phyloP scores from a whole-genome alignment of 192 early-diverging fungal species.

The Rhizoclosmatium globosum region DNA sequence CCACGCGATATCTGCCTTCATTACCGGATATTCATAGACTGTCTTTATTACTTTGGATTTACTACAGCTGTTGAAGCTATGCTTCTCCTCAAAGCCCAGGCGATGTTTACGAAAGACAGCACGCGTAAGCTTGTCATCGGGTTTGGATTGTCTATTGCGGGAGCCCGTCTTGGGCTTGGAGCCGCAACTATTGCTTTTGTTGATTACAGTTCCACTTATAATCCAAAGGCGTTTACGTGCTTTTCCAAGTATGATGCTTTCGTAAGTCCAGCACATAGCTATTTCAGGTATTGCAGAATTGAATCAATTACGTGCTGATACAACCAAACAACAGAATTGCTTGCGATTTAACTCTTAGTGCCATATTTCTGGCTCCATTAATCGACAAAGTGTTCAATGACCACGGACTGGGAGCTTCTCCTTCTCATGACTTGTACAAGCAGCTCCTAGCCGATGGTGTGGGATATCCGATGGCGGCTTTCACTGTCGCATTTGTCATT shows the following conservation, averaged over 20 bases:
- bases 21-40: not conserved
- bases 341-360: not conserved
- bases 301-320: not conserved
- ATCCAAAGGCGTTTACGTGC: not conserved
- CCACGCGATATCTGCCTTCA: not conserved
- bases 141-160: not conserved
- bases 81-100: conserved; percentile 1
- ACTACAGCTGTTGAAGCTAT: not conserved
- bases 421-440: not conserved
- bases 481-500: not conserved
- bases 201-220: not conserved
- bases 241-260: not conserved
- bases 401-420: not conserved
- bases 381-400: not conserved
- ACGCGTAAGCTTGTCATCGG: not conserved
- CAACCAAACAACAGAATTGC: not conserved
- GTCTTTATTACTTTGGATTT: not conserved
- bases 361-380: not conserved
- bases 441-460: not conserved
- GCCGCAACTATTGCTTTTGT: not conserved
- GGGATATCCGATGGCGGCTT: not conserved
- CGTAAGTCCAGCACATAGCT: not conserved
- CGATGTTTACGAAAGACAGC: not conserved
- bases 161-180: not conserved
- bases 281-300: not conserved